Evolutionary conservation across 2,329 filamentous ascomycete genomes (phyloP), one percentile per base, ranked within the genome.

Genomic region (Aureobasidium sp.): DNA sequence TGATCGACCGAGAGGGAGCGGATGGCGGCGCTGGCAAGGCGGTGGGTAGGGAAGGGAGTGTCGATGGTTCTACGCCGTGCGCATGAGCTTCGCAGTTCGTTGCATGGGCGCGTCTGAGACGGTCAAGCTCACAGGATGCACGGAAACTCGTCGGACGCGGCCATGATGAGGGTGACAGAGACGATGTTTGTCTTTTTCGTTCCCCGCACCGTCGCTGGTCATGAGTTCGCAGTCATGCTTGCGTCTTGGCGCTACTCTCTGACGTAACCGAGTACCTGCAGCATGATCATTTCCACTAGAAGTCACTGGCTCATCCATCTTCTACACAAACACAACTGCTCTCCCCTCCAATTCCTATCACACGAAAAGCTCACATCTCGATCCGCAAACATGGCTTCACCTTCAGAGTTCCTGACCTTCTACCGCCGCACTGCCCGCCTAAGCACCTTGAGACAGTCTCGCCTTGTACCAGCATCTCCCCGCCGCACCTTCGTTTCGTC

Each of bases 1-100:
- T 87, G 83, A 76, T 99, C 94, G 68, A 97, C 92, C 63, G 87
- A 81, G 47, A 97, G 82, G 42, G 91, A 84, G 68, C 84, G 83
- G 39, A 90, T 82, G 47, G 93, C 91, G 52, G 88, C 85, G 51
- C 81, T 82, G 58, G 93, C 91, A 51, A 97, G 85, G 65, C 90
- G 87, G 39, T 86, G 74, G 44, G 87, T 89, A 22, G 92, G 92
- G 72, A 97, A 88, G 48, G 94, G 93, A 63, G 94, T 82, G 68
- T 86, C 81, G 65, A 96, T 83, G 64, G 82, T 85, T 70, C 90
- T 92, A 71, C 37, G 36, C 22, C 39, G 22, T 44, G 34, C 57
- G 47, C 47, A 53, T 52, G 45, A 61, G 48, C 48, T 49, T 42
- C 15, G 31, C 14, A 25, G 29, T 31, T 29, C 22, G 7, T 25